These are phyloP conservation scores for Ophiostoma sp. DNA, from an alignment of 2,329 filamentous ascomycete genomes.

Conservation along the genomic window DNA sequence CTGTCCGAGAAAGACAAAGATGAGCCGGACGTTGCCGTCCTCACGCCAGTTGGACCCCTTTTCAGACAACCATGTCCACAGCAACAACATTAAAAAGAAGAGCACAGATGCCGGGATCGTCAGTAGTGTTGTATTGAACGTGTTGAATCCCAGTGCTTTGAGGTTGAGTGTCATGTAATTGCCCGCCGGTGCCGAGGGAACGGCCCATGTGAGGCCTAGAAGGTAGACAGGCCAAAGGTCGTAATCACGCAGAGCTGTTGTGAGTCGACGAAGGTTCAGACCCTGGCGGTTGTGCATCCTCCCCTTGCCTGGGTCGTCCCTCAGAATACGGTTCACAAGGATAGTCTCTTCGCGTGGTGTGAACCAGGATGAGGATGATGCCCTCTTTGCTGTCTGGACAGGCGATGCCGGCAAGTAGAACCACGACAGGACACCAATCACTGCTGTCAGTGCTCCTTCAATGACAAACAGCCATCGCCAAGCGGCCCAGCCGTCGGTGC, in stretches of 20 bases:
- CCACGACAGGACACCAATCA: conserved; percentile 46
- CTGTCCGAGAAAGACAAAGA: conserved; percentile 45
- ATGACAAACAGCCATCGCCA: conserved; percentile 54
- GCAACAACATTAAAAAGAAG: conserved; percentile 45
- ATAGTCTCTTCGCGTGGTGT: conserved; percentile 57
- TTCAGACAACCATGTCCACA: conserved; percentile 50
- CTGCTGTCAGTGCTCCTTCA: conserved; percentile 50
- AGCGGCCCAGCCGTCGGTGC: conserved; percentile 39
- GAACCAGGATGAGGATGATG: conserved; percentile 59
- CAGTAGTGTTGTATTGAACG: conserved; percentile 30
- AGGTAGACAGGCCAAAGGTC: conserved; percentile 31
- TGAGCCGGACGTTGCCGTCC: conserved; percentile 44
- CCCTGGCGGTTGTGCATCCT: conserved; percentile 60
- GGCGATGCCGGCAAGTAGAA: conserved; percentile 49
- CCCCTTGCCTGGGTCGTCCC: conserved; percentile 60
- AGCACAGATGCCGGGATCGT: conserved; percentile 34
- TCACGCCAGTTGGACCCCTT: conserved; percentile 23
- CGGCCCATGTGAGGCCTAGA: conserved; percentile 25
- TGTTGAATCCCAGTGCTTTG: conserved; percentile 25
- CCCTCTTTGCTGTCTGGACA: conserved; percentile 44
- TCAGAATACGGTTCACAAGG: conserved; percentile 56
- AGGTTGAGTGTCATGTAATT: conserved; percentile 28
- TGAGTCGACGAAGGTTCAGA: conserved; percentile 43
- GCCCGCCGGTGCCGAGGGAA: conserved; percentile 21
- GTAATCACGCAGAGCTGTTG: conserved; percentile 23